These are phyloP conservation scores for Tricholoma terreum DNA, from an alignment of 768 basidiomycete species.

Conservation along the genomic window DNA sequence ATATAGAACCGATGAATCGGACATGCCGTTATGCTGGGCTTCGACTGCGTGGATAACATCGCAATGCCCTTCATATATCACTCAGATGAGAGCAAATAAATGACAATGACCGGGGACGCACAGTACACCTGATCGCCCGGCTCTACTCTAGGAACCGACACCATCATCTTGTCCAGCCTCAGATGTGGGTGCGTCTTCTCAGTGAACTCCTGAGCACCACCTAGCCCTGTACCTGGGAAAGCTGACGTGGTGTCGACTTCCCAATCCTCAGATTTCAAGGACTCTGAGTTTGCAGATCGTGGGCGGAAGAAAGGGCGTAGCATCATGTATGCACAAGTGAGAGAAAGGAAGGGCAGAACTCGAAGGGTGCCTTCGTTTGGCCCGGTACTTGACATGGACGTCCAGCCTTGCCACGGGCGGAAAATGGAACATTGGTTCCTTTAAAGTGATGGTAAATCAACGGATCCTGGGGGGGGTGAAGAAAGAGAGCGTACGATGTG, in stretches of 20 bases:
- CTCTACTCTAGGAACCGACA: slow-evolving; percentile 52
- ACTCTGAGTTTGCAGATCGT: slow-evolving; percentile 12
- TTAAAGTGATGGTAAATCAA: not conserved
- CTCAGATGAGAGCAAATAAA: not conserved
- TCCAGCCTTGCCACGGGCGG: slow-evolving; percentile 60
- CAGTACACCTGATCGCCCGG: slow-evolving; percentile 67
- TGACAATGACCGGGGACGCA: slow-evolving; percentile 19
- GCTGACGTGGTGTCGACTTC: slow-evolving; percentile 45
- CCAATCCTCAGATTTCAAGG: slow-evolving; percentile 52
- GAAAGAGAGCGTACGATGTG: slow-evolving; percentile 40
- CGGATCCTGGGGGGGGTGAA: slow-evolving; percentile 6
- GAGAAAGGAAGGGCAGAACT: slow-evolving; percentile 55
- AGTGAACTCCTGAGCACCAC: slow-evolving; percentile 54
- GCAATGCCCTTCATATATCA: slow-evolving; percentile 41
- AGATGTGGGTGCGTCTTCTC: slow-evolving; percentile 61
- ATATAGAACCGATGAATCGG: slow-evolving; percentile 55
- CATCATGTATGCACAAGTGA: slow-evolving; percentile 58
- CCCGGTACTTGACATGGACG: slow-evolving; percentile 49
- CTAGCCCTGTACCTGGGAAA: slow-evolving; percentile 55
- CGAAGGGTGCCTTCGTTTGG: slow-evolving; percentile 61
- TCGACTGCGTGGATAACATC: slow-evolving; percentile 59
- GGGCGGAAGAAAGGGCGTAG: slow-evolving; percentile 67
- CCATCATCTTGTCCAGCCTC: slow-evolving; percentile 52
- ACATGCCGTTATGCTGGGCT: slow-evolving; percentile 38
- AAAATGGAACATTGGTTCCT: slow-evolving; percentile 54